phyloP scores from a whole-genome alignment of 345 rosid species.

The Eucalyptus coolabah region DNA sequence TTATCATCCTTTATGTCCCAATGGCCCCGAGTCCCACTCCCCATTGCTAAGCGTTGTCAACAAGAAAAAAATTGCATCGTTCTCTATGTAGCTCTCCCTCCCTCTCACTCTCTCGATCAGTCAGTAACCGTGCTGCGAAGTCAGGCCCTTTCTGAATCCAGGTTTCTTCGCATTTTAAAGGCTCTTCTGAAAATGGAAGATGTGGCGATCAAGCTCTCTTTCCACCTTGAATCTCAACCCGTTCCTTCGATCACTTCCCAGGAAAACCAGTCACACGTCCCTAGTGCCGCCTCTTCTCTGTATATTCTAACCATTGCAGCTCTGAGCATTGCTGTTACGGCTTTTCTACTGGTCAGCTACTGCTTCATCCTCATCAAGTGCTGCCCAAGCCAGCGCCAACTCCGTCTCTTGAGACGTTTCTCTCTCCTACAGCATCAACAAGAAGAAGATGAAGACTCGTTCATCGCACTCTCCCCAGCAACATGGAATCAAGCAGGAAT shows the following conservation, averaged over 20 bases:
- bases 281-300: slow-evolving; percentile 19
- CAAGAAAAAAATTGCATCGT: neutral
- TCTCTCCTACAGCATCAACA: slow-evolving; percentile 1
- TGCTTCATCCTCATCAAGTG: slow-evolving; percentile 28
- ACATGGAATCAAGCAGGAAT: slow-evolving; percentile 38
- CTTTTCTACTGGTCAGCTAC: slow-evolving; percentile 30
- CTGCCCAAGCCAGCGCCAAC: slow-evolving; percentile 20
- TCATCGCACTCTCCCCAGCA: slow-evolving; percentile 49
- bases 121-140: neutral
- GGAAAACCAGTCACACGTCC: neutral
- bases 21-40: neutral
- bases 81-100: neutral
- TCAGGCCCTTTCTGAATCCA: neutral
- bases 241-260: neutral
- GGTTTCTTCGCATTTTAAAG: neutral
- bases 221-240: neutral
- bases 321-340: slow-evolving; percentile 17
- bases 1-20: neutral
- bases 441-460: slow-evolving; percentile 17
- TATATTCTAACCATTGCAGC: slow-evolving; percentile 29
- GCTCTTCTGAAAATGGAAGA: neutral
- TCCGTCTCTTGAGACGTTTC: slow-evolving; percentile 16
- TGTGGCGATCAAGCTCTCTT: neutral
- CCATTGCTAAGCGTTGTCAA: neutral
- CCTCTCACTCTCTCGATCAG: neutral